Conservation (phyloP, 495 filamentous ascomycete species). For the Lophiostoma macrostomum region DNA sequence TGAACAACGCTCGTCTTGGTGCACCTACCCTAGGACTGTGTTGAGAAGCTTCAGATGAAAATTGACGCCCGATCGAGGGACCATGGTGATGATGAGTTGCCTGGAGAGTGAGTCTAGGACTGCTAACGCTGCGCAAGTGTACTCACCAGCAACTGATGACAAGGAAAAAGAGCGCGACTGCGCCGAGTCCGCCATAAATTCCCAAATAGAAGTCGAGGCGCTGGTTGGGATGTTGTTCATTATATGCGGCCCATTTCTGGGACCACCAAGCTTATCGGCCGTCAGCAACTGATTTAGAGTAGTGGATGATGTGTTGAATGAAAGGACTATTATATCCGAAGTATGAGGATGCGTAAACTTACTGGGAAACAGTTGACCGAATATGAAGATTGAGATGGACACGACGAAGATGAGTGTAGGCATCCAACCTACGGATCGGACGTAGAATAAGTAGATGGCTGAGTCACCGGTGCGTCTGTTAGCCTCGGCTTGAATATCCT, state of each 20-base stretch:
- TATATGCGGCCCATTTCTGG: constrained; percentile 53
- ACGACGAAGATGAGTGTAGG: constrained; percentile 35
- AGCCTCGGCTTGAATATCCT: constrained; percentile 23
- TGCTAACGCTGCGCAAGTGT: no score
- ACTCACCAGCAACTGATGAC: constrained; percentile 48
- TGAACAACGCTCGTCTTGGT: not conserved
- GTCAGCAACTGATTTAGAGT: no score
- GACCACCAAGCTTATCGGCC: constrained; percentile 58
- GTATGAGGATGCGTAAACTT: constrained; percentile 5
- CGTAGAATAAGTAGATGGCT: constrained; percentile 35
- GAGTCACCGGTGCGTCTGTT: constrained; percentile 36
- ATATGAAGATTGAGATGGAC: constrained; percentile 35
- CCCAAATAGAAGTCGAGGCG: constrained; percentile 52
- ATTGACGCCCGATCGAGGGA: constrained; percentile 50
- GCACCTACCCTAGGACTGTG: constrained; percentile 46
- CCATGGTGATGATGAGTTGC: constrained; percentile 54
- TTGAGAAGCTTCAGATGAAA: constrained; percentile 51
- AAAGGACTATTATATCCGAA: not conserved
- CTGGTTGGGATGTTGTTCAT: constrained; percentile 36
- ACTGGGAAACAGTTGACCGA: constrained; percentile 30
- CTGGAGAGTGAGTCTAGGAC: constrained; percentile 21
- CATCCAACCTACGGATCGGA: constrained; percentile 30
- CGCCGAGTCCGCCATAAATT: constrained; percentile 53
- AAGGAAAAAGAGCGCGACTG: constrained; percentile 43
- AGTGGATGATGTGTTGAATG: no score